A percentile compares a stretch with the other conserved stretches of the same genome.
Conservation (phyloP, 2,329 filamentous ascomycete genomes). For the Blumeriella jaapii region DNA sequence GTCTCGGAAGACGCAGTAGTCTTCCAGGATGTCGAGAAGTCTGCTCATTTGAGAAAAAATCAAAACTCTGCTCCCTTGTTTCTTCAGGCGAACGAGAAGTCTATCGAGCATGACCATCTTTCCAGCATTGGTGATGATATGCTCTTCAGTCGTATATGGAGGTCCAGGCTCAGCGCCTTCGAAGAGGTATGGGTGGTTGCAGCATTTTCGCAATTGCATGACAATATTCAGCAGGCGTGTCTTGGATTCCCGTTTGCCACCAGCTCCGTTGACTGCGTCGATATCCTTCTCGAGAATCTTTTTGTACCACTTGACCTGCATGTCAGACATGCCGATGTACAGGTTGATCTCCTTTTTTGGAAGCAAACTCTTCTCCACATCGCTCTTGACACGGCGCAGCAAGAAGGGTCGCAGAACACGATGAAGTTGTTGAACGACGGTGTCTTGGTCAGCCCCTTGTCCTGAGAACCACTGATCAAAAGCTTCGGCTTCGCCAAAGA, state of each 20-base stretch:
- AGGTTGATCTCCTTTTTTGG: conserved; percentile 97
- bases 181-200: conserved; percentile 96
- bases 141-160: conserved; percentile 95
- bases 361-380: conserved; percentile 93
- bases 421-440: conserved; percentile 90
- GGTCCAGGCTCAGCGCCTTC: conserved; percentile 95
- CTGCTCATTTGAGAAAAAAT: conserved; percentile 99
- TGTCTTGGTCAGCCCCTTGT: conserved; percentile 83
- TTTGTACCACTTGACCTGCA: conserved; percentile 99
- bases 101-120: conserved; percentile 98
- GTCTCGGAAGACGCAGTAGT: conserved; percentile 92
- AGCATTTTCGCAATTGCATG: conserved; percentile 98
- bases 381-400: conserved; percentile 88
- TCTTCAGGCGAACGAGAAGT: conserved; percentile 70
- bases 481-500: conserved; percentile 91
- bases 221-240: conserved; percentile 95
- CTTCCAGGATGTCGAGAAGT: conserved; percentile 89
- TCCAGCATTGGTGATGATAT: conserved; percentile 82
- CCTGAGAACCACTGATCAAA: conserved; percentile 98
- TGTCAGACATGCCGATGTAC: conserved; percentile 96
- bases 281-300: conserved; percentile 99
- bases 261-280: conserved; percentile 93
- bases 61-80: conserved; percentile 84
- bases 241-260: conserved; percentile 94
- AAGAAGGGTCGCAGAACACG: conserved; percentile 87